Base-by-base conservation (phyloP, 202 grass and related monocot species). In the Setaria italica region DNA sequence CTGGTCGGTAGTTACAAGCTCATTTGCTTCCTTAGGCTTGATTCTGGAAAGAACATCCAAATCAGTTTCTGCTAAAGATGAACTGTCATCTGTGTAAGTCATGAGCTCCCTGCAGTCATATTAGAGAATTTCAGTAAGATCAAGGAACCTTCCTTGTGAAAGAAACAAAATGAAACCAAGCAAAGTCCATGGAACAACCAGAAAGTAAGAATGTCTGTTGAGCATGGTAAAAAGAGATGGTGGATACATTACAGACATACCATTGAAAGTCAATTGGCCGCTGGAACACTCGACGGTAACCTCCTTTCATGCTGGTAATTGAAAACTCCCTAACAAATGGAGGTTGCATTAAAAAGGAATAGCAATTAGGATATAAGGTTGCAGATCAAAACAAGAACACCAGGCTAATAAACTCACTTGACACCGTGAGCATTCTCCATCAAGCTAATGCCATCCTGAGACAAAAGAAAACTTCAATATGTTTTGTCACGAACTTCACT, bases 361-460 rank as follows among this genome's bases (percentile, higher is more conserved):
- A 45, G 7, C 41, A 70, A 54, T 90, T 70, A 87, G 56, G 70
- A 48, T 70, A 45, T 42, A 41, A 66, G 71, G 47, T 80, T 57
- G 57, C 14, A 57, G 20, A 65, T 48, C 20, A 39, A 70, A 87
- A 65, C 13, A 65, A 70, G 70, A 4, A 84, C 34, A 42, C 10
- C 14, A 19, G 42, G 35, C 1, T 46, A 80, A 75, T 37, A 64
- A 83, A 92, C 91, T 99, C 92, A 99, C 96, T 94, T 99, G 64
- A 90, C 91, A 83, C 90, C 84, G 74, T 99, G 96, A 76, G 92
- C 81, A 88, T 85, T 94, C 82, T 94, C 90, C 66, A 72, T 94
- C 90, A 99, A 95, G 90, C 76, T 94, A 88, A 99, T 95, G 62
- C 88, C 96, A 88, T 99, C 96, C 96, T 99, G 90, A 88, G n/a